Conservation (phyloP, 2,329 filamentous ascomycete genomes). For the Aphanocladium album region DNA sequence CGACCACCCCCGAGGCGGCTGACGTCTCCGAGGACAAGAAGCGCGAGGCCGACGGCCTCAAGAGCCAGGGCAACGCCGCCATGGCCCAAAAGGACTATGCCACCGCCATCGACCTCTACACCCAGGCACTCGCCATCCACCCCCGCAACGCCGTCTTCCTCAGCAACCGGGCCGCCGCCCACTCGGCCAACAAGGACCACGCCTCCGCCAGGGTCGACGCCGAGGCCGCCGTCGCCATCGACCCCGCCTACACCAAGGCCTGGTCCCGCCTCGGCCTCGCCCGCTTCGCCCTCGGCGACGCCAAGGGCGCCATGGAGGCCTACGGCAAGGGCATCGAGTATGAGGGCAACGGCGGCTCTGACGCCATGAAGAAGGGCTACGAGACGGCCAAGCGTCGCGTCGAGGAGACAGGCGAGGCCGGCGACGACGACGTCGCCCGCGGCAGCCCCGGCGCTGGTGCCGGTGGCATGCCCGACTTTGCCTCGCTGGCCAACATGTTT, state of each 20-base stretch:
- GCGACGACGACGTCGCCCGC: conserved; percentile 37
- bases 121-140: conserved; percentile 73
- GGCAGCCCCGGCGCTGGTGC: conserved; percentile 46
- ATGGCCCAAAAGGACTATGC: conserved; percentile 93
- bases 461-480: conserved; percentile 67
- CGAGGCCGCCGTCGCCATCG: conserved; percentile 80
- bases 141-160: conserved; percentile 93
- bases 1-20: conserved; percentile 23
- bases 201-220: conserved; percentile 80
- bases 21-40: conserved; percentile 54
- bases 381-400: conserved; percentile 88
- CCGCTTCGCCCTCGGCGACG: conserved; percentile 84
- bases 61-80: conserved; percentile 85
- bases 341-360: conserved; percentile 89
- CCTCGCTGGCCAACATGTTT: conserved; percentile 66
- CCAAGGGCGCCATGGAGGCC: conserved; percentile 87
- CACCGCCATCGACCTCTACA: conserved; percentile 79
- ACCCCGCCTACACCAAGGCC: conserved; percentile 93
- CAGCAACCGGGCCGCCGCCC: conserved; percentile 92
- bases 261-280: conserved; percentile 93
- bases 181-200: conserved; percentile 81
- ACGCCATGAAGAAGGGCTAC: conserved; percentile 95
- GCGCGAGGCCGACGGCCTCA: conserved; percentile 80
- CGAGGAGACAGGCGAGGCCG: conserved; percentile 67
- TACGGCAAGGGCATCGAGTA: conserved; percentile 90